A percentile compares a stretch with the other conserved stretches of the same genome.
Evolutionary conservation across 2,329 filamentous ascomycete species (phyloP).

Genomic region (Biscogniauxia marginata): DNA sequence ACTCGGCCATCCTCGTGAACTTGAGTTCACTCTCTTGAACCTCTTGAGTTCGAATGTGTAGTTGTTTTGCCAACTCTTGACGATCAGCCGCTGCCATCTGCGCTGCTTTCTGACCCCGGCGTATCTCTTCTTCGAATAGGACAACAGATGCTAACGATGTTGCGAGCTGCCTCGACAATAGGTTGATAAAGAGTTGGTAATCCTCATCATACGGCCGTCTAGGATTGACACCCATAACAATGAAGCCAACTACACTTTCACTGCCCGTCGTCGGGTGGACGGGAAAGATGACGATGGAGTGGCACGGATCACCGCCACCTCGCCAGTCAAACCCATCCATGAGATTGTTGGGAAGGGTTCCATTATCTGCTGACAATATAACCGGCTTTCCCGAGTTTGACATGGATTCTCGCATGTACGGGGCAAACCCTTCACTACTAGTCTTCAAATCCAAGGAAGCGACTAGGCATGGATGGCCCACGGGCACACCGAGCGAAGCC

Average conservation of each 20-base stretch:
- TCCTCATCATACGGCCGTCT: conserved; percentile 77
- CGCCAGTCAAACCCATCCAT: conserved; percentile 67
- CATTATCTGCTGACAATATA: conserved; percentile 64
- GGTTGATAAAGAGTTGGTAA: conserved; percentile 73
- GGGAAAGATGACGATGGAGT: conserved; percentile 72
- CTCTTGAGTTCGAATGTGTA: conserved; percentile 63
- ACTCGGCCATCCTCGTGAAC: conserved; percentile 82
- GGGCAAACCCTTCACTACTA: conserved; percentile 71
- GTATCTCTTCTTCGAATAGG: conserved; percentile 80
- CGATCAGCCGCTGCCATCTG: conserved; percentile 73
- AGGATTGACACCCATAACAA: conserved; percentile 77
- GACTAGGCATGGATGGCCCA: conserved; percentile 60
- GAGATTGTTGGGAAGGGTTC: conserved; percentile 62
- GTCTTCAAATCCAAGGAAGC: conserved; percentile 65
- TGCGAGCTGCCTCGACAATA: conserved; percentile 72
- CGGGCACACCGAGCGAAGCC: conserved; percentile 67
- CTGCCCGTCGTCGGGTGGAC: conserved; percentile 72
- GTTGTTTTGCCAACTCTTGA: conserved; percentile 73
- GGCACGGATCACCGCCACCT: conserved; percentile 69
- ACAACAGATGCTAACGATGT: conserved; percentile 81
- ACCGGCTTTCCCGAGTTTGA: conserved; percentile 62
- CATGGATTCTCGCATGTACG: conserved; percentile 75
- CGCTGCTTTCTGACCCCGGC: conserved; percentile 69
- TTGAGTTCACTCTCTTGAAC: conserved; percentile 69
- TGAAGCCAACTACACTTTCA: conserved; percentile 72